phyloP scores from a whole-genome alignment of 75 land plant species.

The Selaginella moellendorffii region DNA sequence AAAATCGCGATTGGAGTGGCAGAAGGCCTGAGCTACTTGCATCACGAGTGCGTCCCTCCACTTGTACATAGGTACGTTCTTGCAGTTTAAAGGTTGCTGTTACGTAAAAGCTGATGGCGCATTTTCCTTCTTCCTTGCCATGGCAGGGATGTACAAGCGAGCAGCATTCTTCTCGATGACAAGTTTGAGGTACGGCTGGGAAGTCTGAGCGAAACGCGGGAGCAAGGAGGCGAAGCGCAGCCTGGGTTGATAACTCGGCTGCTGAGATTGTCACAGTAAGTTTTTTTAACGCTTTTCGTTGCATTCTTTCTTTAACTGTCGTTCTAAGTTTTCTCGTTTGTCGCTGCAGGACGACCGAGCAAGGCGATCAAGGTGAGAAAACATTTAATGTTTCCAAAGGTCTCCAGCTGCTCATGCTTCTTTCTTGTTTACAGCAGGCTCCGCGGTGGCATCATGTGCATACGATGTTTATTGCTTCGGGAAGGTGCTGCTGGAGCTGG shows the following conservation, averaged over 20 bases:
- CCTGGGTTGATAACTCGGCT: constrained; percentile 55
- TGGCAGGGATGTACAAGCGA: constrained; percentile 85
- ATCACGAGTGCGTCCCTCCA: constrained; percentile 23
- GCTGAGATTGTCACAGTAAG: constrained; percentile 80
- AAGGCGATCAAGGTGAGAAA: constrained; percentile 25
- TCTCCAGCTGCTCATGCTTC: background rate
- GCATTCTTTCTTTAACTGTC: background rate
- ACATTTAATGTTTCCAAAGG: background rate
- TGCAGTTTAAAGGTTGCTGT: no score
- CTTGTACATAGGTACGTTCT: constrained; percentile 25
- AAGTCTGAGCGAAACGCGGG: constrained; percentile 61
- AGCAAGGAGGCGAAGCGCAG: constrained; percentile 72
- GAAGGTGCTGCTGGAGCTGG: constrained; percentile 79
- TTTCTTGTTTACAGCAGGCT: background rate
- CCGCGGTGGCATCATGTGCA: constrained; percentile 43
- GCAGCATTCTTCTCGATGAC: constrained; percentile 90
- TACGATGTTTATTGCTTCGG: constrained; percentile 88
- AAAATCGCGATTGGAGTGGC: constrained; percentile 24
- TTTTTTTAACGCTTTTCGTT: background rate
- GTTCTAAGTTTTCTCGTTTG: background rate
- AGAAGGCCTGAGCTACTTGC: constrained; percentile 20
- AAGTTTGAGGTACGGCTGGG: constrained; percentile 89
- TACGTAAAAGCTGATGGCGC: background rate
- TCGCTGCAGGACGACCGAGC: constrained; percentile 49
- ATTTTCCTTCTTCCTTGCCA: background rate